phyloP scores from a whole-genome alignment of 1,139 yeast species.

The Debaryomycetaceae sp. region DNA sequence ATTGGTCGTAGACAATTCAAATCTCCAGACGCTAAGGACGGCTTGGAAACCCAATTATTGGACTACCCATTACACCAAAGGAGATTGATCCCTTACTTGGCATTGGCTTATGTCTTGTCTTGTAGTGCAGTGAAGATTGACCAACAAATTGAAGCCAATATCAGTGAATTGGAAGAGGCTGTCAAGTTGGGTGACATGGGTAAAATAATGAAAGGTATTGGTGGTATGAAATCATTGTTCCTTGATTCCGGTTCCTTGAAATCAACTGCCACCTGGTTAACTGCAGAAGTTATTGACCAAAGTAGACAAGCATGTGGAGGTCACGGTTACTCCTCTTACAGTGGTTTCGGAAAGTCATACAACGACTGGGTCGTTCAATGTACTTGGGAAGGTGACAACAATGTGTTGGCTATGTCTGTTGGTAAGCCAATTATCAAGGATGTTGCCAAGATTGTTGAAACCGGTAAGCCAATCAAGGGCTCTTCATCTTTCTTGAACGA shows the following conservation, averaged over 20 bases:
- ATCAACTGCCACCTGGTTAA: slow-evolving; percentile 87
- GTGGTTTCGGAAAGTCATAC: slow-evolving; percentile 86
- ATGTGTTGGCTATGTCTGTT: slow-evolving; percentile 75
- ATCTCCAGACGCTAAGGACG: slow-evolving; percentile 22
- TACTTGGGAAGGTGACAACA: slow-evolving; percentile 98
- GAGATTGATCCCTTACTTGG: slow-evolving; percentile 76
- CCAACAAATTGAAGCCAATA: slow-evolving; percentile 49
- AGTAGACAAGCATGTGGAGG: slow-evolving; percentile 97
- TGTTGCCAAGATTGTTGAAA: slow-evolving; percentile 31
- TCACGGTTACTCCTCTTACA: slow-evolving; percentile 88
- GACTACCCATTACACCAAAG: slow-evolving; percentile 87
- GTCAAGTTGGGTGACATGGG: slow-evolving; percentile 42
- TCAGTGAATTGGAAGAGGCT: slow-evolving; percentile 54
- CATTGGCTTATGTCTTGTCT: slow-evolving; percentile 75
- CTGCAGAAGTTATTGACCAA: slow-evolving; percentile 77
- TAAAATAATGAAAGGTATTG: slow-evolving; percentile 48
- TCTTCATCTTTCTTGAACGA: slow-evolving; percentile 44
- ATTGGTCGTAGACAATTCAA: slow-evolving; percentile 88
- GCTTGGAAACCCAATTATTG: slow-evolving; percentile 60
- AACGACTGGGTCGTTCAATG: slow-evolving; percentile 95
- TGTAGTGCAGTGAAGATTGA: slow-evolving; percentile 69
- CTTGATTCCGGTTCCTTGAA: slow-evolving; percentile 86
- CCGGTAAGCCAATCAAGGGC: slow-evolving; percentile 34
- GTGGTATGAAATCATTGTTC: slow-evolving; percentile 71
- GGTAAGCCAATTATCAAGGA: slow-evolving; percentile 73